Percentiles rank a stretch among this genome's conserved stretches.
These are phyloP conservation scores for Chaetomiaceae sp. DNA, from an alignment of 2,329 filamentous ascomycete genomes.

Conservation along the genomic window DNA sequence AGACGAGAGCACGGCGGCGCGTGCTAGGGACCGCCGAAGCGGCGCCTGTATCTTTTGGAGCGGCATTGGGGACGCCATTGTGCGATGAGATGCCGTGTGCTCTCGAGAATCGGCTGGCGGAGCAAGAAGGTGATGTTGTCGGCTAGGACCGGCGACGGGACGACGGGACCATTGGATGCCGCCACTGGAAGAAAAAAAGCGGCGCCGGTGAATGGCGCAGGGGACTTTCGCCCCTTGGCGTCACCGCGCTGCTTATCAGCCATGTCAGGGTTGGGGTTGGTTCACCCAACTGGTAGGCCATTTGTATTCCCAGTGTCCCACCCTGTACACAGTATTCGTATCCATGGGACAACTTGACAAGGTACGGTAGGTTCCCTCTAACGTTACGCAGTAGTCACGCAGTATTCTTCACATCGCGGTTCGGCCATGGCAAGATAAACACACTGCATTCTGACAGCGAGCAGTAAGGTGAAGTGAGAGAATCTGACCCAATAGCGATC, in stretches of 20 bases:
- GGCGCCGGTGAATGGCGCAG: conserved; percentile 1
- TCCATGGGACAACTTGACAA: too few relatives aligned
- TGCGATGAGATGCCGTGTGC: not conserved
- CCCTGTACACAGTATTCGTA: too few relatives aligned
- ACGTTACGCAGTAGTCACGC: too few relatives aligned
- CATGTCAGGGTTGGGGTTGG: conserved; percentile 8
- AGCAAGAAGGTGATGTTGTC: not conserved
- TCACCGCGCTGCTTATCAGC: not conserved
- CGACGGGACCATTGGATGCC: too few relatives aligned
- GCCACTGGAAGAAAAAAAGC: too few relatives aligned
- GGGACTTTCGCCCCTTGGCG: conserved; percentile 4
- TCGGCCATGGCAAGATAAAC: too few relatives aligned
- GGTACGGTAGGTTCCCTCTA: too few relatives aligned
- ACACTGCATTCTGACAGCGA: too few relatives aligned
- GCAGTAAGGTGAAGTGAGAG: too few relatives aligned
- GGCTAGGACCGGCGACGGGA: conserved; percentile 13
- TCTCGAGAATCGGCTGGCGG: not conserved
- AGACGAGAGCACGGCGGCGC: conserved; percentile 30
- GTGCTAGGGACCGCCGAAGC: conserved; percentile 38
- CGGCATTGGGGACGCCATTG: conserved; percentile 40
- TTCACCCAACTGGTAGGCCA: not conserved
- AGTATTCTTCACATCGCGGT: too few relatives aligned
- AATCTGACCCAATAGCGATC: not conserved
- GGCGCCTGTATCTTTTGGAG: conserved; percentile 42
- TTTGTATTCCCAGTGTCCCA: too few relatives aligned